Evolutionary conservation across 2,329 filamentous ascomycete genomes (phyloP), one percentile per base, ranked within the genome.

Genomic region (Ploettnerulaceae sp.): DNA sequence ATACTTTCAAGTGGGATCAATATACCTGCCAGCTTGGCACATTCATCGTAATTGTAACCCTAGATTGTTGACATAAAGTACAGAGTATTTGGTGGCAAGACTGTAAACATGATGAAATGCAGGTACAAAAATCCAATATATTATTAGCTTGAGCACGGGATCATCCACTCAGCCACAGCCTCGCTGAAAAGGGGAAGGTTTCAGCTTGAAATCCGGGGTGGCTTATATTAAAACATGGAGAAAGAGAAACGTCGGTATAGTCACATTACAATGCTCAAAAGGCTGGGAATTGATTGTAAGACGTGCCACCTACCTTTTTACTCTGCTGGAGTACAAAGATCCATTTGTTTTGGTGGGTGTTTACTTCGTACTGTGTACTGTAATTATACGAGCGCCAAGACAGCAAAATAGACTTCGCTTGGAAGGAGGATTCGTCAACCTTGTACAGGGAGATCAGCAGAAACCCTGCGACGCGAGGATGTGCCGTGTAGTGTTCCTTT

Each of bases 1-100:
- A 50, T 55, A n/a, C 24, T 37, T 22, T 12, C 22, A 29, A 15
- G 14, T 18, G n/a, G 31, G 25, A 18, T 20, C 28, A 44, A 20
- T 15, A 5, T 7, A 29, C 24, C 21, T 34, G 29, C 40, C 14
- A 18, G 17, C 31, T 44, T 44, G 29, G 40, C 31, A n/a, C n/a
- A n/a, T n/a, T n/a, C n/a, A n/a, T n/a, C n/a, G n/a, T n/a, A n/a
- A 44, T 34, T n/a, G 17, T 21, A n/a, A 21, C 14, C 7, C n/a
- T 18, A 7, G 9, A 7, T 5, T 11, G 5, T 17, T 14, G 25
- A 18, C 15, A 20, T 5, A 20, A 17, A 34, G 31, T n/a, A n/a
- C n/a, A n/a, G n/a, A n/a, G n/a, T n/a, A n/a, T n/a, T n/a, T n/a
- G n/a, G n/a, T n/a, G n/a, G 9, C 6, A 14, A 15, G 15, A 12